Percentiles rank a stretch among this genome's conserved stretches.
These are phyloP conservation scores for Arctostaphylos glauca DNA, from an alignment of 148 eudicot species.

Conservation along the genomic window DNA sequence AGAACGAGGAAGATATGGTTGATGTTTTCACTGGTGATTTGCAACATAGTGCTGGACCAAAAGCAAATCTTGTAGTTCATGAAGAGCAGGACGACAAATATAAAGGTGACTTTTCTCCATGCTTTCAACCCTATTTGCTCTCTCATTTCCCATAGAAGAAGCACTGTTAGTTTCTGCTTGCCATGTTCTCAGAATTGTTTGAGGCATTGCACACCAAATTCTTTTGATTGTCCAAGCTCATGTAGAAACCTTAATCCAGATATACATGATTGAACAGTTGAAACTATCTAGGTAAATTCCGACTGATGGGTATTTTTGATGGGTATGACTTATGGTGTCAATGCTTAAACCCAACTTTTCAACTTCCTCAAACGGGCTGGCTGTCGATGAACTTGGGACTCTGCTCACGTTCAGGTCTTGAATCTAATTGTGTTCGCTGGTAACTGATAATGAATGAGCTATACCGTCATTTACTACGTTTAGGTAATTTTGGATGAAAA, in stretches of 20 bases:
- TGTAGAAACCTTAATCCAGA: neutral
- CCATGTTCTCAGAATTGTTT: neutral
- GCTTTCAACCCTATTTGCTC: neutral
- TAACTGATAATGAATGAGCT: neutral
- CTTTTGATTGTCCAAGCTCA: neutral
- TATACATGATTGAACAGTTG: neutral
- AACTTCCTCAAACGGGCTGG: neutral
- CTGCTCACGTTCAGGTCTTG: neutral
- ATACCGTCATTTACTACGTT: too few relatives aligned
- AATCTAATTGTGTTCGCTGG: neutral
- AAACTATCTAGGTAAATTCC: neutral
- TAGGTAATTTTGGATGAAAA: too few relatives aligned
- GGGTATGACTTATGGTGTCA: neutral
- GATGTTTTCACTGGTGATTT: conserved; percentile 11
- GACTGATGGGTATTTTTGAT: neutral
- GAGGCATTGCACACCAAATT: neutral
- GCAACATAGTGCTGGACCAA: neutral
- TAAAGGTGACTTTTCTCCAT: conserved; percentile 15
- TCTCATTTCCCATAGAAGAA: neutral
- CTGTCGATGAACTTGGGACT: neutral
- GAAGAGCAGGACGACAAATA: conserved; percentile 2
- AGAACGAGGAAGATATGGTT: neutral
- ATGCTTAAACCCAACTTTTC: neutral
- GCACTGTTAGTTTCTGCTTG: neutral
- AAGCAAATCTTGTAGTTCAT: neutral